Evolutionary conservation across 202 grass and related monocot species (phyloP), one percentile per base, ranked within the genome.

Genomic region (Panicum hallii): DNA sequence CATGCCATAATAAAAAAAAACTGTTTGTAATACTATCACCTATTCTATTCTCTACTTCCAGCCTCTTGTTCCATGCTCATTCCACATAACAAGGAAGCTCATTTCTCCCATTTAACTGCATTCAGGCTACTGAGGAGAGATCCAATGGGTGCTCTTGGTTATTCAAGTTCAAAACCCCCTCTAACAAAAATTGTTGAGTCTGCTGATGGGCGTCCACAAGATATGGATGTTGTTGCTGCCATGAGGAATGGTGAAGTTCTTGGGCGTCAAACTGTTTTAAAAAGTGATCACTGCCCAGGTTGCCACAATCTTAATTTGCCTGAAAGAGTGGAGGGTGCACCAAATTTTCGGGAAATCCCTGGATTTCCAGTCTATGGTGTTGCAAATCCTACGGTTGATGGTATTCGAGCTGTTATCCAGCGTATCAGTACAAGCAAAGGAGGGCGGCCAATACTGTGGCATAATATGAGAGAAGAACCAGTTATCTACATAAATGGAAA

Each of bases 381-480:
- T 80, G 97, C 97, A 80, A 99, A 99, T 67, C 97, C 97, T 68
- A 99, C 97, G 7, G 67, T 94, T 65, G 93, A 99, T 87, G 97
- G 97, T 52, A 96, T 99, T 86, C 88, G 86, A 64, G 88, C 90
- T 68, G 97, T 99, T 79, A 88, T 99, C 67, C 90, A 90, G 82
- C 81, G 88, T 17, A 86, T 99, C 72, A 91, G 88, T 90, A 89
- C 90, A 80, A 96, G 84, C 80, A 96, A 99, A 71, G 97, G 91
- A 79, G 89, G 92, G 15, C 72, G 86, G 13, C 88, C 93, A 9
- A 86, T 99, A 83, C 84, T 99, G 65, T 99, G 97, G 97, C 97
- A 99, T 85, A 99, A 99, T 79, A 99, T 99, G 97, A 94, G 97
- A 85, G 97, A 99, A 96, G 97, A 99, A 77, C 93, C 97, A 34